Evolutionary conservation across 73 alveolate genomes (phyloP).

Genomic region (Chromera velia): DNA sequence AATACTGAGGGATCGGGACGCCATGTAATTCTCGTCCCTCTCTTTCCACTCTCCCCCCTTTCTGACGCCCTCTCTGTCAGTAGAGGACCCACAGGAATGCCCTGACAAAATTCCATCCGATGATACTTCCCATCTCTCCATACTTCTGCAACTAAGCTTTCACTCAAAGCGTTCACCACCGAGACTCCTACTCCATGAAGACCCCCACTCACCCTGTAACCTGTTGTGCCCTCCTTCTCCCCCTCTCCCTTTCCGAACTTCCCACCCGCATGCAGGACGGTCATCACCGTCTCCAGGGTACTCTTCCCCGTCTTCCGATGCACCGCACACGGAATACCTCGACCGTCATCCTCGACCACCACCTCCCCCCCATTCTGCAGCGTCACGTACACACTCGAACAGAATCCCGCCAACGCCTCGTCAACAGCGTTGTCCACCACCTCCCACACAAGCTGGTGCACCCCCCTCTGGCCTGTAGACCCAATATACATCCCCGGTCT

Average conservation of each 20-base stretch:
- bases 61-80: too few species aligned
- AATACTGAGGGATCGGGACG: too few species aligned
- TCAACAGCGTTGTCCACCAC: not conserved
- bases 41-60: too few species aligned
- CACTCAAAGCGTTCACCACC: not conserved
- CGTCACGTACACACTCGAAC: not conserved
- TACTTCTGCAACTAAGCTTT: too few species aligned
- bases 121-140: too few species aligned
- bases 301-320: not conserved
- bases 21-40: too few species aligned
- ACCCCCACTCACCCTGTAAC: not conserved
- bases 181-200: not conserved
- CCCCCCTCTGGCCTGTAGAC: not conserved
- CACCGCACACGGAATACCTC: not conserved
- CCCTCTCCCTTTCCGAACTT: not conserved
- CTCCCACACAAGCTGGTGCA: not conserved
- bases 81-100: too few species aligned
- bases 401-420: not conserved
- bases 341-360: not conserved
- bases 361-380: not conserved
- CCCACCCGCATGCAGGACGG: not conserved
- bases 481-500: not conserved
- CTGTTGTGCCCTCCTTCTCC: not conserved
- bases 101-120: too few species aligned
- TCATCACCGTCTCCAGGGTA: not conserved